These are phyloP conservation scores for Torulaspora pretoriensis DNA, from an alignment of 1,139 yeast genomes.

Conservation along the genomic window DNA sequence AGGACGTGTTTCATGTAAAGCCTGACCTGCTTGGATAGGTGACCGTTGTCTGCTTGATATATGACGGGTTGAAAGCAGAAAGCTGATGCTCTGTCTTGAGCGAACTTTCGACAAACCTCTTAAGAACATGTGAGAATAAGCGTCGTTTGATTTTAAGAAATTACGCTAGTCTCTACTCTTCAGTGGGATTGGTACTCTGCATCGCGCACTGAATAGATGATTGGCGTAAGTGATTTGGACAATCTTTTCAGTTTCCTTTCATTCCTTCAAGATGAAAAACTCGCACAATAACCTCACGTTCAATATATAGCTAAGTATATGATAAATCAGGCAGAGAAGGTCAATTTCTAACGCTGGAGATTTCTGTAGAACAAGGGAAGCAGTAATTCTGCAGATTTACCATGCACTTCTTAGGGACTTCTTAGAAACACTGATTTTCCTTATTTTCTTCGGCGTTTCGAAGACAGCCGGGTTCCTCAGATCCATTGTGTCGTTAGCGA, in stretches of 20 bases:
- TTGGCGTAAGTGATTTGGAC: background rate
- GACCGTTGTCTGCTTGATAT: conserved; percentile 20
- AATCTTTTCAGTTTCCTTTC: background rate
- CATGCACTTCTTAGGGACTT: conserved; percentile 33
- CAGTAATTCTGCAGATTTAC: conserved; percentile 16
- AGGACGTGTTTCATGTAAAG: conserved; percentile 81
- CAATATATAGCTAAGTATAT: too few relatives aligned
- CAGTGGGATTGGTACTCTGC: background rate
- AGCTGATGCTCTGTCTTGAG: background rate
- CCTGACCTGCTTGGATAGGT: conserved; percentile 62
- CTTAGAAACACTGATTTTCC: conserved; percentile 35
- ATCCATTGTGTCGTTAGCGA: conserved; percentile 15
- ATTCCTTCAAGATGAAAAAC: background rate
- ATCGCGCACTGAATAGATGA: background rate
- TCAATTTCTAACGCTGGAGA: too few relatives aligned
- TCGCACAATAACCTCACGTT: background rate
- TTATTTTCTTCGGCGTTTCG: conserved; percentile 22
- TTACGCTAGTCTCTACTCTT: background rate
- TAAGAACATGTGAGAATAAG: background rate
- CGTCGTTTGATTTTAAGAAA: background rate
- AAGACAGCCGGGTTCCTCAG: conserved; percentile 4
- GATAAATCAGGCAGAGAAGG: too few relatives aligned
- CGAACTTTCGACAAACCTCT: background rate
- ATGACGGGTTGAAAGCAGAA: conserved; percentile 4
- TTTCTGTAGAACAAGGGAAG: too few relatives aligned